Base-by-base conservation (phyloP, 345 rosid species). In the Diplotaxis tenuifolia region DNA sequence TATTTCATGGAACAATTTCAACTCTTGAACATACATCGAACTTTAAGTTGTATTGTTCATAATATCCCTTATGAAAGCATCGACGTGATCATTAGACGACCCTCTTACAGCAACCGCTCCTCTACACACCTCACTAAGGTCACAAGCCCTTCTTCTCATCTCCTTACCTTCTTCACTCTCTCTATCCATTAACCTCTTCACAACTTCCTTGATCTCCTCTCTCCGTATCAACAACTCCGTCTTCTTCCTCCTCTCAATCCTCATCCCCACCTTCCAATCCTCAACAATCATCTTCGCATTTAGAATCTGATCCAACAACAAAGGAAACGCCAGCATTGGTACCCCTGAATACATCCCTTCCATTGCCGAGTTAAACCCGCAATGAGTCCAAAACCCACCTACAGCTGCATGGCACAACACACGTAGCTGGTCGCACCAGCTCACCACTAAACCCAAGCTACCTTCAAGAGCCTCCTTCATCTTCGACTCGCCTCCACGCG, bases 331-430 rank as follows among this genome's bases (percentile, higher is more conserved):
- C 9, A 91, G 82, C 78, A 86, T 67, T 0, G 95, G 84, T 20
- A 79, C 69, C 0, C 89, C 88, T 0, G 86, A 75, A 60, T 65
- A 86, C 8, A 86, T 16, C 11, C 82, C 90, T 76, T 88, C 94
- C 5, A 60, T 18, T 0, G 82, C 77, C 7, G 96, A 90, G 76
- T 81, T 90, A 86, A 84, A 85, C 5, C 94, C 90, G 10, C 90
- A 87, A 53, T 90, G 94, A 0, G 85, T 83, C 89, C 81, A 87
- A 72, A 91, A 91, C 2, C 91, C 91, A 1, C 86, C 95, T 0
- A 87, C 29, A 0, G 84, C 79, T 62, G 60, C 45, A 66, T 88
- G 96, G 9, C 74, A 65, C 38, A 88, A 5, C 69, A 91, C 96
- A 2, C 53, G 81, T 49, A 81, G 40, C 65, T 86, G 94, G 55